Conservation (phyloP, 176 grass and related monocot species). For the Aegilops sharonensis region DNA sequence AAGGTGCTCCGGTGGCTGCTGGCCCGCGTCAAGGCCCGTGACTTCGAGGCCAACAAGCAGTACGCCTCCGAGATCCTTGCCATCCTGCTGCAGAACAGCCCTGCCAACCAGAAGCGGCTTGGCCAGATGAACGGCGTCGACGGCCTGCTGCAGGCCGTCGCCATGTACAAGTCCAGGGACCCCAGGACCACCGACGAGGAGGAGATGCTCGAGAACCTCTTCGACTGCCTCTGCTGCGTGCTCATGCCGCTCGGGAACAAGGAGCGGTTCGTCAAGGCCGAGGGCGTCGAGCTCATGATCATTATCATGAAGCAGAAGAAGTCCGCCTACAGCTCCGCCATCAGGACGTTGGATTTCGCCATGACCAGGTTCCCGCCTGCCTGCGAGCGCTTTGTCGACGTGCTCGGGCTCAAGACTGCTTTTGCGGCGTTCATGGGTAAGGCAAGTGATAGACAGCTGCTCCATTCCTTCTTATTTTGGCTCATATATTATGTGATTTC, state of each 20-base stretch:
- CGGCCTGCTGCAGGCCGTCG: constrained; percentile 72
- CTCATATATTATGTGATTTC: background rate
- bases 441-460: constrained; percentile 54
- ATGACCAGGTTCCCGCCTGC: constrained; percentile 95
- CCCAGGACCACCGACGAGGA: constrained; percentile 88
- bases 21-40: constrained; percentile 69
- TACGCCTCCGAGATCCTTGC: constrained; percentile 94
- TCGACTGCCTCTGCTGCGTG: constrained; percentile 86
- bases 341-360: constrained; percentile 78
- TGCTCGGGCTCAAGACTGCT: constrained; percentile 89
- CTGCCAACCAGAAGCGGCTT: constrained; percentile 79
- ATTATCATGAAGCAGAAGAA: constrained; percentile 99
- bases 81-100: constrained; percentile 84
- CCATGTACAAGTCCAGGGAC: constrained; percentile 94
- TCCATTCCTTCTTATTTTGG: constrained; percentile 1
- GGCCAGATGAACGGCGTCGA: constrained; percentile 94
- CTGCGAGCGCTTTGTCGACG: constrained; percentile 87
- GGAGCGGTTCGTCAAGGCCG: constrained; percentile 94
- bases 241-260: constrained; percentile 93
- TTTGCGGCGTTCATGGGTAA: constrained; percentile 98
- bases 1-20: constrained; percentile 88
- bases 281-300: constrained; percentile 96
- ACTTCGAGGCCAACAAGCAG: constrained; percentile 95
- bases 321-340: constrained; percentile 72
- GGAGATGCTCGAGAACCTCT: constrained; percentile 97